These are phyloP conservation scores for Lasiodiplodia hormozganensis DNA, from an alignment of 2,329 filamentous ascomycete genomes.

Conservation along the genomic window DNA sequence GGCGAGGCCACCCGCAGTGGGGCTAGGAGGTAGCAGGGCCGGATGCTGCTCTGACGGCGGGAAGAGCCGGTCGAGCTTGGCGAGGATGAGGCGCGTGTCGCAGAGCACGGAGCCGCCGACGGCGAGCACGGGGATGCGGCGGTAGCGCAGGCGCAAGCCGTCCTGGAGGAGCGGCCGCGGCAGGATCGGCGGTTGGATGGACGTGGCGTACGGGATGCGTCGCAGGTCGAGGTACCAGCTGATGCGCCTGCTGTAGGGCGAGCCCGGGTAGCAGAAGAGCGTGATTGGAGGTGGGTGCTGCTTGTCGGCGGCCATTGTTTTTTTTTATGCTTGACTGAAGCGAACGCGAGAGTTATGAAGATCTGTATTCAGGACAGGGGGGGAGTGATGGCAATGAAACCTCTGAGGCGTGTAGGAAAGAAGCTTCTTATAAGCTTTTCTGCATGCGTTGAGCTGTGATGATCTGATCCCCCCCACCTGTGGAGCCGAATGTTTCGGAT, in stretches of 20 bases:
- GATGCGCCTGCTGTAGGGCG: conserved; percentile 5
- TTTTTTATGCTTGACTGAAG: neutral
- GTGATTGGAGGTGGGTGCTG: conserved; percentile 1
- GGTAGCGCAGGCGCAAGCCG: conserved; percentile 67
- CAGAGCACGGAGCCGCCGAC: conserved; percentile 72
- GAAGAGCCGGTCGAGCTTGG: conserved; percentile 61
- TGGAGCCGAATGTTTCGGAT: conserved; percentile 4
- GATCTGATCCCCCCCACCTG: conserved; percentile 1
- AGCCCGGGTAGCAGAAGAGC: conserved; percentile 25
- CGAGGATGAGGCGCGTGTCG: conserved; percentile 72
- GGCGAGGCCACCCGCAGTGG: conserved; percentile 44
- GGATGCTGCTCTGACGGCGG: neutral
- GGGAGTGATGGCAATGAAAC: neutral
- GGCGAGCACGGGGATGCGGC: conserved; percentile 71
- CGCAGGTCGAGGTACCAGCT: conserved; percentile 28
- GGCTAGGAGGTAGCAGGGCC: neutral
- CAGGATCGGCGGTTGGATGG: conserved; percentile 67
- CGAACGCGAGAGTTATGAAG: neutral
- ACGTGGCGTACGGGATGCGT: conserved; percentile 4
- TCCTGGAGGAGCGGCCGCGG: conserved; percentile 69
- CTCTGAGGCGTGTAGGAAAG: neutral
- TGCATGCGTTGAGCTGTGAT: neutral
- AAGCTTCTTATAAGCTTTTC: conserved; percentile 3
- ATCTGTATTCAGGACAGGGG: neutral
- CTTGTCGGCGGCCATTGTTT: neutral